Base-by-base conservation (phyloP, 2,329 filamentous ascomycete genomes). In the Nannizziopsis arthrosporioides region DNA sequence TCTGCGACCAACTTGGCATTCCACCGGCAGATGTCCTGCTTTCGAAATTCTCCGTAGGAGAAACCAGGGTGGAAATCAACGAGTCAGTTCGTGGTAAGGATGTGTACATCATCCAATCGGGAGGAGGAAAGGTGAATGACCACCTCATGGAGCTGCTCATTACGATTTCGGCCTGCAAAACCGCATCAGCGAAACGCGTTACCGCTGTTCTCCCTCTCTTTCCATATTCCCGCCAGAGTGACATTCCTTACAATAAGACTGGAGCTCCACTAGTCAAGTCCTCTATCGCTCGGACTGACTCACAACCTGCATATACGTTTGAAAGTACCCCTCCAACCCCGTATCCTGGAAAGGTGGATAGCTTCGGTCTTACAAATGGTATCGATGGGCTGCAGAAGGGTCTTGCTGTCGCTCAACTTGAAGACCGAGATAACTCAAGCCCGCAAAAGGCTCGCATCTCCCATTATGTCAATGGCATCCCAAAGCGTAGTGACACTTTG, bases 21-120 rank as follows among this genome's bases (percentile, higher is more conserved):
- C 82, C 87, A n/a, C 74, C 80, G 15, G 86, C 87, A 57, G 82
- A 88, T 61, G 84, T 90, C 57, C 80, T 89, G 53, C 80, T 96
- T 43, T 78, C 75, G 63, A 95, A 95, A 71, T 98, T 98, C 72
- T 86, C 88, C 30, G 87, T 92, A 45, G 92, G 92, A 57, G 92
- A 96, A 72, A 94, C 85, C 57, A 81, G 90, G 48, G 90, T 94
- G 54, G 92, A 96, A 68, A 94, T 98, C 61, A 78, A 89, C 65
- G 92, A 98, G 68, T 94, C 88, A 11, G 92, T 98, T 44, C 84
- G 92, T 59, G 92, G 86, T 58, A 98, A 98, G 68, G 92, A 98
- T 79, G 92, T 95, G 65, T 98, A 93, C 72, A 95, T 96, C 64
- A 87, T 98, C 61, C 90, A 96, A 69, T 92, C 87, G 37, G 88